Conservation (phyloP, 73 alveolate genomes). For the Paramecium biaurelia region DNA sequence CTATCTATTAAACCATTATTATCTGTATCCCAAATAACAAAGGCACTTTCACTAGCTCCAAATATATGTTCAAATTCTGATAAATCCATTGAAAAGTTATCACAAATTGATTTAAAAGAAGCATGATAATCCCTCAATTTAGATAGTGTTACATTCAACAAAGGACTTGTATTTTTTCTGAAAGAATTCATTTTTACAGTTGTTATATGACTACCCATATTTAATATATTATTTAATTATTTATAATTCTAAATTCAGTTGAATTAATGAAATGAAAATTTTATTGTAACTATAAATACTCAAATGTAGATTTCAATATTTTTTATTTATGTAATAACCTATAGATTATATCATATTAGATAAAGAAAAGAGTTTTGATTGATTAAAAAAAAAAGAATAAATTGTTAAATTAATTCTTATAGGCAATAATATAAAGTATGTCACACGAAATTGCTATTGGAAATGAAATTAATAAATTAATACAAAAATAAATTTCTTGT, state of each 20-base stretch:
- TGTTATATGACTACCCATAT: constrained; percentile 58
- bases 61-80: constrained; percentile 94
- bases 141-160: constrained; percentile 65
- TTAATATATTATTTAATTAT: not conserved
- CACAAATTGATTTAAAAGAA: constrained; percentile 90
- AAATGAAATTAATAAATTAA: not conserved
- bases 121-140: constrained; percentile 92
- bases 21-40: constrained; percentile 94
- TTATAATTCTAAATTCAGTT: not conserved
- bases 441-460: not conserved
- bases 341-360: not conserved
- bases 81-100: constrained; percentile 85
- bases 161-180: constrained; percentile 64
- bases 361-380: not conserved
- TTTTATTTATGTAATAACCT: too few species aligned
- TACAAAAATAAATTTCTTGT: not conserved
- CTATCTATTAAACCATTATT: constrained; percentile 93
- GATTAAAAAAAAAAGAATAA: not conserved
- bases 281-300: not conserved
- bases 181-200: constrained; percentile 60
- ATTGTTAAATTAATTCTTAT: not conserved
- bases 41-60: constrained; percentile 86
- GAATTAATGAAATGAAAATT: not conserved
- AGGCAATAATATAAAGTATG: not conserved
- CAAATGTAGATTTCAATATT: not conserved